Percentiles rank a stretch among this genome's conserved stretches.
Evolutionary conservation across 139 green algal genomes (phyloP).

Genomic region (Tetraselmis chui): DNA sequence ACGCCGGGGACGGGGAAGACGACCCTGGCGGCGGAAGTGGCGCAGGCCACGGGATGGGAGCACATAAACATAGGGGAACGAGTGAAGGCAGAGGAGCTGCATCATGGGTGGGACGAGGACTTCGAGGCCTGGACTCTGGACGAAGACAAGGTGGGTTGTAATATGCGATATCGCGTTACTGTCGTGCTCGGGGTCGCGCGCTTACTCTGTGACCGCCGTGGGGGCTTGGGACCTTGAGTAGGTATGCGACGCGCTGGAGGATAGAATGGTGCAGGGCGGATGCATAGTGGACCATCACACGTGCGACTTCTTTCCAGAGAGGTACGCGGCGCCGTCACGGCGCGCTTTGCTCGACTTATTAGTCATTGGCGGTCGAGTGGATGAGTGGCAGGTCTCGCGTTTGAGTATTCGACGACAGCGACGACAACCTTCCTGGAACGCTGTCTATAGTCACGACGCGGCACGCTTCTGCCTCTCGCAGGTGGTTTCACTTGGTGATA

Average conservation of each 20-base stretch:
- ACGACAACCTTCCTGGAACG: no score
- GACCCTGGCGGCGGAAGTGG: constrained; percentile 52
- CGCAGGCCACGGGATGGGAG: constrained; percentile 35
- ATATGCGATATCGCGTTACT: background rate
- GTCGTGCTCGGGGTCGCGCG: background rate
- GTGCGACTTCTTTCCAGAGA: constrained; percentile 97
- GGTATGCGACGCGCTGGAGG: constrained; percentile 88
- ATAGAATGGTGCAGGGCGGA: constrained; percentile 66
- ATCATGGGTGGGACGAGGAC: constrained; percentile 81
- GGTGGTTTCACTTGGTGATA: constrained; percentile 95
- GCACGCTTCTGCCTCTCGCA: constrained; percentile 18
- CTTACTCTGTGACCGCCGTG: background rate
- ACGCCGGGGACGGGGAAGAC: constrained; percentile 96
- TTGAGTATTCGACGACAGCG: no score
- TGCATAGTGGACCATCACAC: constrained; percentile 90
- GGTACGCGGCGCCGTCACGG: constrained; percentile 33
- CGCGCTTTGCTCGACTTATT: no score
- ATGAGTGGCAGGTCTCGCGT: no score
- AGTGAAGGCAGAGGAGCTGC: constrained; percentile 70
- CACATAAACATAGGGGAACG: constrained; percentile 83
- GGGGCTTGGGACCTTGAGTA: constrained; percentile 19
- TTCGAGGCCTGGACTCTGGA: constrained; percentile 78
- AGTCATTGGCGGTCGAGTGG: no score
- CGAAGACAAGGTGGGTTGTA: constrained; percentile 85
- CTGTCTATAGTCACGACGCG: no score